A percentile compares a stretch with the other conserved stretches of the same genome.
phyloP scores from a whole-genome alignment of 768 basidiomycete genomes.

The Lentinula raphanica region DNA sequence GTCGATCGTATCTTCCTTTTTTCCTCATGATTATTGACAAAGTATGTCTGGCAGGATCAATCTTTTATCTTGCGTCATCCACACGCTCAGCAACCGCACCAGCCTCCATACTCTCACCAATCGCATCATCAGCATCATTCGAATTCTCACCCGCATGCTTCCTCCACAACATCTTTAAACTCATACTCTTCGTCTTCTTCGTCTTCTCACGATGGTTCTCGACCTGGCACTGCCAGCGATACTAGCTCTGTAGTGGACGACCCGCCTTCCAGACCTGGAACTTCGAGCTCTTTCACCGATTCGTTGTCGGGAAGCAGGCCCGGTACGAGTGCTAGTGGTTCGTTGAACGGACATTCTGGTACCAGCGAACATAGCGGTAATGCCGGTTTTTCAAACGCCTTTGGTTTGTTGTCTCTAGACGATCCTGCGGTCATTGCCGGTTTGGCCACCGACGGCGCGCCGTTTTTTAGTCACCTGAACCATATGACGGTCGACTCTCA shows the following conservation, averaged over 20 bases:
- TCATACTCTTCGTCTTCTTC: conserved; percentile 37
- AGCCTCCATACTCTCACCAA: not conserved
- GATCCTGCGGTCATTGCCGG: conserved; percentile 66
- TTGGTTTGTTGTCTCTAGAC: conserved; percentile 73
- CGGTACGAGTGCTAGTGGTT: not conserved
- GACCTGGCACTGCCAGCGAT: not conserved
- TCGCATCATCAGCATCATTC: not conserved
- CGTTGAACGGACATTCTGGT: conserved; percentile 14
- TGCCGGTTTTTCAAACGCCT: conserved; percentile 53
- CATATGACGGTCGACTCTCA: conserved; percentile 15
- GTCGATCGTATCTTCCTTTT: not conserved
- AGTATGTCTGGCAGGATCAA: not conserved
- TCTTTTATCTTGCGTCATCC: not conserved
- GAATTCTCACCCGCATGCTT: conserved; percentile 24
- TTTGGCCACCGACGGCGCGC: conserved; percentile 49
- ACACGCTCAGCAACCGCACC: not conserved
- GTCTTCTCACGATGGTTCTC: conserved; percentile 38
- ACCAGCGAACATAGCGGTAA: conserved; percentile 20
- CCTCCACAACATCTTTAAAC: not conserved
- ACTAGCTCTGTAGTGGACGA: not conserved
- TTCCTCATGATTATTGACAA: not conserved
- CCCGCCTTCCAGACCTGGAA: not conserved
- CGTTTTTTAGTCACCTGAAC: conserved; percentile 49
- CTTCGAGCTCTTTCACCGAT: not conserved
- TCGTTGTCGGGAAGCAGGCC: not conserved